phyloP scores from a whole-genome alignment of 805 yeast genomes.

The Candida insectorum region DNA sequence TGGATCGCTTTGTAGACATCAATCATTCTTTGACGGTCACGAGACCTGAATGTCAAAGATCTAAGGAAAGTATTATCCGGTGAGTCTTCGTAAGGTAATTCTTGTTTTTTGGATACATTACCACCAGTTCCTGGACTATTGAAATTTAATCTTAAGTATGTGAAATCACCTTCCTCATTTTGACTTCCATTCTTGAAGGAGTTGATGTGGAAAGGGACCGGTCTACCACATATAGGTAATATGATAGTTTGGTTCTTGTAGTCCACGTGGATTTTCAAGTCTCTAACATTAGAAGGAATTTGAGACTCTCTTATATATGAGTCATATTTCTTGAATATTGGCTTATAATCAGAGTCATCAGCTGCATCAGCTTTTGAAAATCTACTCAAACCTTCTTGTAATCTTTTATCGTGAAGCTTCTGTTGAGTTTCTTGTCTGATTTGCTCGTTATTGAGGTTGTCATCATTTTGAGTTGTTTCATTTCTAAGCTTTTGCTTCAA shows the following conservation, averaged over 20 bases:
- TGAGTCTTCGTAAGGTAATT: slow-evolving; percentile 86
- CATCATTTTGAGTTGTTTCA: slow-evolving; percentile 70
- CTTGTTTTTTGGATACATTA: slow-evolving; percentile 63
- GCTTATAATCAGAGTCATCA: slow-evolving; percentile 56
- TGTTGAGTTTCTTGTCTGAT: slow-evolving; percentile 79
- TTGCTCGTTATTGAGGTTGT: slow-evolving; percentile 59
- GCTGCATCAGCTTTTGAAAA: slow-evolving; percentile 77
- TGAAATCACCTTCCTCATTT: slow-evolving; percentile 93
- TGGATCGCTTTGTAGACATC: slow-evolving; percentile 87
- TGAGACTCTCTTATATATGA: slow-evolving; percentile 92
- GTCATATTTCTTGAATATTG: slow-evolving; percentile 88
- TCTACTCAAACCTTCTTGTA: slow-evolving; percentile 80
- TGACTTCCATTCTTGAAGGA: slow-evolving; percentile 92
- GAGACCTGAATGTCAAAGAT: slow-evolving; percentile 81
- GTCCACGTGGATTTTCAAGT: slow-evolving; percentile 84
- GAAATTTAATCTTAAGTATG: slow-evolving; percentile 85
- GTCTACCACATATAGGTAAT: slow-evolving; percentile 90
- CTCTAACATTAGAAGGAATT: slow-evolving; percentile 79
- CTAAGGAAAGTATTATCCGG: slow-evolving; percentile 84
- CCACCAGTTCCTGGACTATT: slow-evolving; percentile 90
- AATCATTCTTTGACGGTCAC: slow-evolving; percentile 86
- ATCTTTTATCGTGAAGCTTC: slow-evolving; percentile 79
- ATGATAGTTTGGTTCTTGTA: slow-evolving; percentile 83
- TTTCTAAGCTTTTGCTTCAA: slow-evolving; percentile 77
- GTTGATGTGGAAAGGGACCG: slow-evolving; percentile 96